Evolutionary conservation across 257 asterid genomes (phyloP), one percentile per base, ranked within the genome.

Genomic region (Nicotiana otophora): DNA sequence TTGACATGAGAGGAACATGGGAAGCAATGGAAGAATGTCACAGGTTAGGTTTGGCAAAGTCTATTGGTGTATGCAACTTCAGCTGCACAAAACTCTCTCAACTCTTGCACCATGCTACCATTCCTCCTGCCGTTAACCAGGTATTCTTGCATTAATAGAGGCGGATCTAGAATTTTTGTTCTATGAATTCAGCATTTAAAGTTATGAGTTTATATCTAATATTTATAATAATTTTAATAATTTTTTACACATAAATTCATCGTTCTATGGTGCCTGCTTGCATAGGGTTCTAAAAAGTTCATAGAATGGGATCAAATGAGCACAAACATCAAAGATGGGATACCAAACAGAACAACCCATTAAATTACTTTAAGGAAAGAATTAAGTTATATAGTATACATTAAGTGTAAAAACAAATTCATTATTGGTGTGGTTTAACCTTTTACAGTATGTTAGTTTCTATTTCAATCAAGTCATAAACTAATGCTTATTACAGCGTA

Each of bases 11-110:
- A 15, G 89, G 85, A 28, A 87, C 91, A 10, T 90, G 96, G 96
- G 84, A 88, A 82, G 96, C 86, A 4, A 89, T 92, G 94, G 94
- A 92, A 85, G 88, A 84, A 39, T 90, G 92, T 77, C 20, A 23
- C 33, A 85, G 75, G 28, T 62, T 87, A 70, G 96, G 96, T 4
- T 67, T 92, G 72, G 87, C 88, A 1, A 90, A 90, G 51, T 90
- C 94, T 7, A 87, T 92, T 61, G 94, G 93, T 67, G 92, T 90
- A 4, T 86, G 92, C 92, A 92, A 92, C 74, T 92, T 89, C 84
- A 85, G 89, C 77, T 86, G 88, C 81, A 86, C 82, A 58, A 92
- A 90, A 70, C 89, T 90, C 83, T 82, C 87, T 3, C 66, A 83
- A 33, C 63, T 89, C 76, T 76, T 90, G 10, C 58, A 55, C 48